Evolutionary conservation across 2,329 filamentous ascomycete species (phyloP).

Genomic region (Akanthomyces dipterigenus): DNA sequence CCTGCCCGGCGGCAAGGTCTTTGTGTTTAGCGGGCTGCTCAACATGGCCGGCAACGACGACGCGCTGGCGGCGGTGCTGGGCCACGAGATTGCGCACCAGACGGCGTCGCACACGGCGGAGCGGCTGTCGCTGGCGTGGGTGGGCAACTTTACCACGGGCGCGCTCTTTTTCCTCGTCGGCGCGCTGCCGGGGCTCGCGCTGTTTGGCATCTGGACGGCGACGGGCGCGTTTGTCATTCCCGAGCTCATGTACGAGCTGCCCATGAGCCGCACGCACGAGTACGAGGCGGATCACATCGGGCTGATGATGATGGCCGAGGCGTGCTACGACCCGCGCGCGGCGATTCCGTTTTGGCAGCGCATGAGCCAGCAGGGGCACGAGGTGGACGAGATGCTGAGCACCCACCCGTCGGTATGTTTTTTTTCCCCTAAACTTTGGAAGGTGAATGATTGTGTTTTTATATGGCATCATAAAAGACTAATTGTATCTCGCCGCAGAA

Average conservation of each 20-base stretch:
- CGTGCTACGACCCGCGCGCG: constrained; percentile 65
- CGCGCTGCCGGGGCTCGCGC: constrained; percentile 32
- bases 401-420: constrained; percentile 65
- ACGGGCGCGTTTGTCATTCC: constrained; percentile 42
- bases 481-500: constrained; percentile 34
- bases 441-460: too few species aligned
- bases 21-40: constrained; percentile 69
- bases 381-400: constrained; percentile 58
- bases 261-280: constrained; percentile 66
- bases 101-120: constrained; percentile 63
- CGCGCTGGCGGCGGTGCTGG: constrained; percentile 66
- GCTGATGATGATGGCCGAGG: constrained; percentile 75
- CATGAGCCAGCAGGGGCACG: constrained; percentile 47
- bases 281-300: constrained; percentile 76
- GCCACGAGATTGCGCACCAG: constrained; percentile 75
- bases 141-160: constrained; percentile 45
- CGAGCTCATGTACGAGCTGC: constrained; percentile 58
- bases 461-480: neutral
- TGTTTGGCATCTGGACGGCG: constrained; percentile 34
- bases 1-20: constrained; percentile 71
- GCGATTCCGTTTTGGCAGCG: constrained; percentile 61
- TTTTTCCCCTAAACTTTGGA: neutral
- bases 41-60: constrained; percentile 60
- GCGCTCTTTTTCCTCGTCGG: constrained; percentile 43
- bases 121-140: constrained; percentile 47